phyloP scores from a whole-genome alignment of 164 flowering plant species.

The Cinnamomum chago region DNA sequence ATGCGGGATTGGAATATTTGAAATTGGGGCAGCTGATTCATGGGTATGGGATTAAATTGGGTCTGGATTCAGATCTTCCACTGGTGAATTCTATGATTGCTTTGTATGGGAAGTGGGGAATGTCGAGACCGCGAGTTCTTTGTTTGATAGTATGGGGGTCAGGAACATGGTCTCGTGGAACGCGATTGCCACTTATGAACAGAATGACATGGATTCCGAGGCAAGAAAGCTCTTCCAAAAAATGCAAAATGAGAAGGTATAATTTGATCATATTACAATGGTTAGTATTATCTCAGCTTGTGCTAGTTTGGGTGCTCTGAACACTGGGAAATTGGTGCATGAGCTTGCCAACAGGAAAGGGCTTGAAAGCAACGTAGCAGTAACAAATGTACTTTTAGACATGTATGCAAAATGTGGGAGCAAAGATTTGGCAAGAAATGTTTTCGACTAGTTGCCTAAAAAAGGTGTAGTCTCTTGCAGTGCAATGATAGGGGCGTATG shows the following conservation, averaged over 20 bases:
- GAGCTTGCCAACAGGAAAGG: slow-evolving; percentile 23
- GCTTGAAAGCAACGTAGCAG: slow-evolving; percentile 17
- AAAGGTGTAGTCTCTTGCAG: slow-evolving; percentile 31
- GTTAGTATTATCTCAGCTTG: slow-evolving; percentile 39
- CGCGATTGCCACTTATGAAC: slow-evolving; percentile 31
- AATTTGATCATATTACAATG: slow-evolving; percentile 27
- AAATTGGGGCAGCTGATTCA: slow-evolving; percentile 30
- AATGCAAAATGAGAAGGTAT: slow-evolving; percentile 25
- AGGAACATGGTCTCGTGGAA: slow-evolving; percentile 34
- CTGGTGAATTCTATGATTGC: slow-evolving; percentile 29
- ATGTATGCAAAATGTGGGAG: slow-evolving; percentile 61
- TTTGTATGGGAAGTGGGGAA: slow-evolving; percentile 31
- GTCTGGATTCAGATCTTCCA: slow-evolving; percentile 24
- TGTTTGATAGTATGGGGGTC: slow-evolving; percentile 26
- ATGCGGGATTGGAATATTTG: slow-evolving; percentile 18
- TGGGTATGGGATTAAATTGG: slow-evolving; percentile 31
- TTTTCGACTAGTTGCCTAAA: slow-evolving; percentile 24
- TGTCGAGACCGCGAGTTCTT: slow-evolving; percentile 20
- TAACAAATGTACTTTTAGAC: slow-evolving; percentile 48
- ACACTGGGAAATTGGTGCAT: slow-evolving; percentile 29
- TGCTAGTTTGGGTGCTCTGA: slow-evolving; percentile 29
- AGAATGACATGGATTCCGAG: slow-evolving; percentile 14
- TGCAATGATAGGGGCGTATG: slow-evolving; percentile 31
- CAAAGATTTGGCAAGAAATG: slow-evolving; percentile 24
- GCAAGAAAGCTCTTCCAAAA: slow-evolving; percentile 31